These are phyloP conservation scores for Thelonectria blattea DNA, from an alignment of 2,329 filamentous ascomycete species.

Conservation along the genomic window DNA sequence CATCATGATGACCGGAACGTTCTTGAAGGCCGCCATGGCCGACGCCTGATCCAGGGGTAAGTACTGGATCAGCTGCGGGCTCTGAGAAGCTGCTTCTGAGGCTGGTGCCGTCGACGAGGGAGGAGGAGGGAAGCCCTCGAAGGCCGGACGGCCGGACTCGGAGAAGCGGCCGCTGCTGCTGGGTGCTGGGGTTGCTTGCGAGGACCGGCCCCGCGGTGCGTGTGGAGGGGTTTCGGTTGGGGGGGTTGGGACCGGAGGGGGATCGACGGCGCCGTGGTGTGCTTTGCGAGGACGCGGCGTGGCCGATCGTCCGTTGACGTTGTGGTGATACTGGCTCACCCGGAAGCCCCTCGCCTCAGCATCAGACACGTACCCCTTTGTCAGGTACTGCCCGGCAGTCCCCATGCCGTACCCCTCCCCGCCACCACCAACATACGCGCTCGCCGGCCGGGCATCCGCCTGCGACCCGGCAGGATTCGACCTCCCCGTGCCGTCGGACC, in stretches of 20 bases:
- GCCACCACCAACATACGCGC: not conserved
- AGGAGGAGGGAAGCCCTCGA: slow-evolving; percentile 5
- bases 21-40: not conserved
- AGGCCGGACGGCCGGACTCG: not conserved
- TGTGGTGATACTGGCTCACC: not conserved
- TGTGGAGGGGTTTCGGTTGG: not conserved
- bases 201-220: not conserved
- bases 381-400: not conserved
- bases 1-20: not conserved
- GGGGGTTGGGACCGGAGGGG: slow-evolving; percentile 4
- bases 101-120: not conserved
- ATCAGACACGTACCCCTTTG: not conserved
- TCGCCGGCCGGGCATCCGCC: not conserved
- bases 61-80: not conserved
- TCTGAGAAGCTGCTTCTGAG: not conserved
- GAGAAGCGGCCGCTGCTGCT: not conserved
- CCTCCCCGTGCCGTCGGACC: not conserved
- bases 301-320: not conserved
- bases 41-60: not conserved
- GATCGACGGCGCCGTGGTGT: not conserved
- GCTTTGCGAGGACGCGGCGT: not conserved
- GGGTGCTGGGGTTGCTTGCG: not conserved
- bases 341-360: not conserved
- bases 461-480: not conserved
- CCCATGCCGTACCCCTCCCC: not conserved